Percentiles rank a stretch among this genome's conserved stretches.
These are phyloP conservation scores for Spongispora temasekensis DNA, from an alignment of 1,284 basidiomycete genomes.

Conservation along the genomic window DNA sequence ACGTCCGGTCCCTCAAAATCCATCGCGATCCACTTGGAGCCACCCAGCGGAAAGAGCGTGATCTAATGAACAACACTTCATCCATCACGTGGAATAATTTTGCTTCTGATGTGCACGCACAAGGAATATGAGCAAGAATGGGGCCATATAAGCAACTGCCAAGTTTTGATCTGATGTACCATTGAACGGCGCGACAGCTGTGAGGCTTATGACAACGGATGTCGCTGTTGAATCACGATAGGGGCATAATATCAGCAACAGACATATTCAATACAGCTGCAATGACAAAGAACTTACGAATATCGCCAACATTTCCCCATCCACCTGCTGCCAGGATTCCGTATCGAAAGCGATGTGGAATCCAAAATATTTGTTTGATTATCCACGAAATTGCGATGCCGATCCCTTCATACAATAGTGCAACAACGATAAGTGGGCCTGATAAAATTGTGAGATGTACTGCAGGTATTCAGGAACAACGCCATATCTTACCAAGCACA, in stretches of 20 bases:
- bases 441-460: conserved; percentile 13
- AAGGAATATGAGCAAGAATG: conserved; percentile 46
- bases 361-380: conserved; percentile 70
- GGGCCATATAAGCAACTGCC: conserved; percentile 64
- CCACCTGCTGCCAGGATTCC: conserved; percentile 67
- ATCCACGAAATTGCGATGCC: conserved; percentile 59
- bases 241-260: neutral
- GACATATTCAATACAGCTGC: neutral
- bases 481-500: conserved; percentile 51
- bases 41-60: conserved; percentile 64
- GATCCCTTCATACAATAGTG: conserved; percentile 51
- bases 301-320: conserved; percentile 66
- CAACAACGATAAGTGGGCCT: conserved; percentile 60
- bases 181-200: conserved; percentile 53
- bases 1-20: conserved; percentile 67
- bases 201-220: conserved; percentile 60
- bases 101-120: conserved; percentile 34
- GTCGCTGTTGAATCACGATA: conserved; percentile 48
- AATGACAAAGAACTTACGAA: conserved; percentile 52
- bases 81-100: neutral
- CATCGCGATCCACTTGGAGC: conserved; percentile 50
- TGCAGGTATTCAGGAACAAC: neutral
- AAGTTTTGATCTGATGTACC: conserved; percentile 51
- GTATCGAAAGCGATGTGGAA: conserved; percentile 73
- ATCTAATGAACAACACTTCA: conserved; percentile 39